Conservation (phyloP, 1,284 basidiomycete species). For the Grifola frondosa region DNA sequence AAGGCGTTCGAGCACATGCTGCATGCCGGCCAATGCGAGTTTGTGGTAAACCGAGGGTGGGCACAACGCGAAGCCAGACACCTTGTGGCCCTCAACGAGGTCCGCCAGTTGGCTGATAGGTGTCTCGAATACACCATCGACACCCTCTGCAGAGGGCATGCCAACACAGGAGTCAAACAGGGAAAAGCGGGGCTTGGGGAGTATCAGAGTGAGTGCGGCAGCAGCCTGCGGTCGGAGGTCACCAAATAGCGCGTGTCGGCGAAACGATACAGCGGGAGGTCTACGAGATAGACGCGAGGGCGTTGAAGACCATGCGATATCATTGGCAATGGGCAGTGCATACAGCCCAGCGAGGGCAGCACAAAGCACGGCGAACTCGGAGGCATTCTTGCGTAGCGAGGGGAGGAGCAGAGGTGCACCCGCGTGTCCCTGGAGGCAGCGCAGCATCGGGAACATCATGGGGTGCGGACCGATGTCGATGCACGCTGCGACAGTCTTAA, state of each 20-base stretch:
- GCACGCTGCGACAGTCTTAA: constrained; percentile 44
- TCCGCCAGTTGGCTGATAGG: constrained; percentile 43
- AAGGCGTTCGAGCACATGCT: constrained; percentile 35
- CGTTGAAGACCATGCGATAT: constrained; percentile 51
- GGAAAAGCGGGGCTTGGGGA: constrained; percentile 28
- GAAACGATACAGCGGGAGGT: constrained; percentile 66
- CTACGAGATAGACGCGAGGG: constrained; percentile 38
- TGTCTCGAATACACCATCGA: constrained; percentile 49
- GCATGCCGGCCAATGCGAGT: constrained; percentile 46
- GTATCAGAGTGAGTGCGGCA: not conserved
- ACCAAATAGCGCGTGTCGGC: constrained; percentile 58
- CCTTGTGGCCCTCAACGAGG: constrained; percentile 59
- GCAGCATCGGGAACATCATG: constrained; percentile 54
- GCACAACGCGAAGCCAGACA: constrained; percentile 57
- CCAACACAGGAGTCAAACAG: constrained; percentile 47
- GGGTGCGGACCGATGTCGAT: constrained; percentile 68
- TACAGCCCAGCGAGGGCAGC: constrained; percentile 50
- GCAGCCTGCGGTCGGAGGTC: constrained; percentile 37
- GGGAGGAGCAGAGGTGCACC: constrained; percentile 39
- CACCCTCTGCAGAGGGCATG: constrained; percentile 43
- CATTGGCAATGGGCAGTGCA: constrained; percentile 37
- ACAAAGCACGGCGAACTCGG: constrained; percentile 46
- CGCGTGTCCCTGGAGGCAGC: constrained; percentile 4
- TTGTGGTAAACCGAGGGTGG: constrained; percentile 71
- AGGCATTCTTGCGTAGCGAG: constrained; percentile 47